Evolutionary conservation across 371 early-diverging fungal species (phyloP).

Genomic region (Dinochytrium kinnereticum): DNA sequence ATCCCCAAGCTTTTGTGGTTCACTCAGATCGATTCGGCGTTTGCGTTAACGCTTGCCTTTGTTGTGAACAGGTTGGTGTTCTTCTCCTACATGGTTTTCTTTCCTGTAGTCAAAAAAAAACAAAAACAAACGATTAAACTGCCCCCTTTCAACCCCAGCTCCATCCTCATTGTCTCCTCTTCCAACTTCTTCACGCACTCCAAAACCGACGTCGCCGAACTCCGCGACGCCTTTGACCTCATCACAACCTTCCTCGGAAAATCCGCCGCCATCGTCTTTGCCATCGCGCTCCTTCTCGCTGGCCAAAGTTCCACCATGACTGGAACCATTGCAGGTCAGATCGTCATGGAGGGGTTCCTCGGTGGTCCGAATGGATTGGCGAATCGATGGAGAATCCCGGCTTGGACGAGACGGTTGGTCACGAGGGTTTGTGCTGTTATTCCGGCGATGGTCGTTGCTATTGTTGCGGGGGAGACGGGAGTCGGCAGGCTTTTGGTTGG

Average conservation of each 20-base stretch:
- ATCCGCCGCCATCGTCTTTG: slow-evolving; percentile 75
- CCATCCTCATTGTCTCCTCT: slow-evolving; percentile 79
- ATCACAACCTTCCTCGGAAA: slow-evolving; percentile 65
- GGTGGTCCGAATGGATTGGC: slow-evolving; percentile 40
- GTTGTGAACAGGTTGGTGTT: slow-evolving; percentile 64
- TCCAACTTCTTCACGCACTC: slow-evolving; percentile 66
- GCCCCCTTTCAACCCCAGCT: slow-evolving; percentile 40
- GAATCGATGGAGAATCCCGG: slow-evolving; percentile 55
- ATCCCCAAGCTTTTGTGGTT: slow-evolving; percentile 49
- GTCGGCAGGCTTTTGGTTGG: slow-evolving; percentile 64
- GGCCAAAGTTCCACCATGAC: slow-evolving; percentile 84
- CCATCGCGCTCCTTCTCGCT: slow-evolving; percentile 73
- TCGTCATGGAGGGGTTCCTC: slow-evolving; percentile 83
- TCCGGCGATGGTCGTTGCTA: slow-evolving; percentile 75
- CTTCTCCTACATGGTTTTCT: too few relatives aligned
- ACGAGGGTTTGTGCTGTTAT: slow-evolving; percentile 75
- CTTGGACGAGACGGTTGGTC: slow-evolving; percentile 74
- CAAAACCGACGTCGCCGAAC: slow-evolving; percentile 57
- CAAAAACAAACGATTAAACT: too few relatives aligned
- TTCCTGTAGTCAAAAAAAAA: too few relatives aligned
- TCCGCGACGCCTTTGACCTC: slow-evolving; percentile 70
- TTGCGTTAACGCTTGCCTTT: slow-evolving; percentile 75
- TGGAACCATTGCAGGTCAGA: slow-evolving; percentile 86
- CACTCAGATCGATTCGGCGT: slow-evolving; percentile 65
- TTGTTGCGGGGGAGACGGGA: slow-evolving; percentile 68